Conservation (phyloP, 805 yeast genomes). For the Kazachstania martiniae region DNA sequence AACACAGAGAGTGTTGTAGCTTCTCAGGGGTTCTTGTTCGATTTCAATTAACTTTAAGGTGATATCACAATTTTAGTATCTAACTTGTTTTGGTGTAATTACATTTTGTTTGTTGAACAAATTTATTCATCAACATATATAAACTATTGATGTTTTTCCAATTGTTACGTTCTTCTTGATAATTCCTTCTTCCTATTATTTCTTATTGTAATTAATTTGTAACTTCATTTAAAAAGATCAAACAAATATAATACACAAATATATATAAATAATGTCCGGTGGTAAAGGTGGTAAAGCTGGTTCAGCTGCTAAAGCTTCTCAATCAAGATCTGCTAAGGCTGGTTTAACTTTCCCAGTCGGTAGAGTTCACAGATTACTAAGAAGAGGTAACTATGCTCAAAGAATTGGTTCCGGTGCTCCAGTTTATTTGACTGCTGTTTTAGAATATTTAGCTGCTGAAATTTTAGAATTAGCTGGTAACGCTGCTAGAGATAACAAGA, state of each 20-base stretch:
- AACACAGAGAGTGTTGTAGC: too few species aligned
- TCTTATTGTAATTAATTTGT: too few species aligned
- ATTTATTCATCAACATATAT: too few species aligned
- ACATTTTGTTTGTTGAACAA: too few species aligned
- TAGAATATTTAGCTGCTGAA: conserved; percentile 96
- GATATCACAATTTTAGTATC: too few species aligned
- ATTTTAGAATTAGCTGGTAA: conserved; percentile 96
- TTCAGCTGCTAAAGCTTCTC: conserved; percentile 87
- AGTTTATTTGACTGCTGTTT: conserved; percentile 91
- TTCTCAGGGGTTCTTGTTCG: too few species aligned
- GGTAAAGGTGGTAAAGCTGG: conserved; percentile 86
- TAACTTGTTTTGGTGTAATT: too few species aligned
- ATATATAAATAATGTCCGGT: conserved; percentile 47
- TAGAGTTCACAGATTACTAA: conserved; percentile 93
- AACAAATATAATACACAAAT: conserved; percentile 10
- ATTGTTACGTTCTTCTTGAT: too few species aligned
- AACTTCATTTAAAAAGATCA: too few species aligned
- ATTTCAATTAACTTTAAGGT: too few species aligned
- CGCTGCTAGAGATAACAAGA: conserved; percentile 98
- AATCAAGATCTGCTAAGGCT: conserved; percentile 97
- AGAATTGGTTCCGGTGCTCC: conserved; percentile 99
- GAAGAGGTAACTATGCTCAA: conserved; percentile 97
- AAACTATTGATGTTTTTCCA: too few species aligned
- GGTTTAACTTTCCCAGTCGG: conserved; percentile 99
- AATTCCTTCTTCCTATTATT: too few species aligned